These are phyloP conservation scores for Neolentinus lepideus DNA, from an alignment of 1,284 basidiomycete species.

Conservation along the genomic window DNA sequence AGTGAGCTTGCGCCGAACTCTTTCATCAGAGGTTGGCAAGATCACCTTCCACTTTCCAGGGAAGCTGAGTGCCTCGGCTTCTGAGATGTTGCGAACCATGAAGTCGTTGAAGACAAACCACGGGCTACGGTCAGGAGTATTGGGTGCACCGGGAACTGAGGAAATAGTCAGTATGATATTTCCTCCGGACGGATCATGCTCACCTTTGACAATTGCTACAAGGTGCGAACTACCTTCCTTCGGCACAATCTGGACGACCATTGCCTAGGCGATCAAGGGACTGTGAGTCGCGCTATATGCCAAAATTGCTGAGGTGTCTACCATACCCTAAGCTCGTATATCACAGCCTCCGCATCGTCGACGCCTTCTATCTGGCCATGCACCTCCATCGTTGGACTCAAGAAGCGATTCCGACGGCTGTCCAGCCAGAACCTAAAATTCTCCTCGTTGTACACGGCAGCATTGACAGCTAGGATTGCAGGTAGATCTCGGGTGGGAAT, in stretches of 20 bases:
- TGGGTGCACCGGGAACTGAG: constrained; percentile 62
- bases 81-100: constrained; percentile 76
- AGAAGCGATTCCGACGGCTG: constrained; percentile 41
- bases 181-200: neutral
- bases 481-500: constrained; percentile 70
- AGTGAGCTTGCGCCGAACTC: neutral
- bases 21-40: neutral
- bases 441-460: constrained; percentile 75
- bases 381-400: constrained; percentile 46
- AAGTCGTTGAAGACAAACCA: constrained; percentile 99
- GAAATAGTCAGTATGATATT: constrained; percentile 8
- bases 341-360: constrained; percentile 47
- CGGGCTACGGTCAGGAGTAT: constrained; percentile 36
- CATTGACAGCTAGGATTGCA: constrained; percentile 84
- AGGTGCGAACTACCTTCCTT: constrained; percentile 81
- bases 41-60: constrained; percentile 86
- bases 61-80: constrained; percentile 85
- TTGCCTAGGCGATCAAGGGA: constrained; percentile 37
- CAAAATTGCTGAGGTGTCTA: neutral
- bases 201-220: constrained; percentile 83
- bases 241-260: constrained; percentile 80
- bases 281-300: neutral
- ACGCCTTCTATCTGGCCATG: constrained; percentile 52
- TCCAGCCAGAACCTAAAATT: constrained; percentile 77
- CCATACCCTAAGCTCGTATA: constrained; percentile 72